Evolutionary conservation across 345 rosid genomes (phyloP), one percentile per base, ranked within the genome.

Genomic region (Trapa incisa): DNA sequence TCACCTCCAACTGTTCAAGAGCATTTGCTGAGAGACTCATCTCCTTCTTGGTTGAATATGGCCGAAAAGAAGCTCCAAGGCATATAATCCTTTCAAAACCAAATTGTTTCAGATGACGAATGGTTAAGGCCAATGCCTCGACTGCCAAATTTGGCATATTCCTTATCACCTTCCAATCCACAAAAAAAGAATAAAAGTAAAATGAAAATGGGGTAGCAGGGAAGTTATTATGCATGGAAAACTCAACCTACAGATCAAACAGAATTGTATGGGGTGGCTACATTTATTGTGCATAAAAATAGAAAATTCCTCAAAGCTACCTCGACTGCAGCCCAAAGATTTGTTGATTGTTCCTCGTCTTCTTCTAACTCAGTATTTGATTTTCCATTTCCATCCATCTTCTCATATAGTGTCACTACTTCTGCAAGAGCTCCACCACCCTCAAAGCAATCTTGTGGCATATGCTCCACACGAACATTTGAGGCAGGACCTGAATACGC

Each of bases 401-500:
- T 79, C 79, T 87, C 96, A 72, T 81, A 88, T 41, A 82, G 47
- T 47, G 96, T 85, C 80, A 82, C 71, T 62, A 87, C 80, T 74
- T 93, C 92, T 63, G 87, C 88, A 53, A 86, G 81, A 37, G 92
- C 98, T 74, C 83, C 86, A 70, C 89, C 91, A 70, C 67, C 80
- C 38, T 67, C 67, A 65, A 87, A 82, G 75, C 77, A 54, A 77
- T 88, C 82, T 37, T 74, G 50, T 22, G 86, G 75, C 70, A 69
- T 79, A 64, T 35, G 80, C 78, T 93, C 98, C 65, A 93, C 84
- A 11, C 97, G 85, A 63, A 90, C 78, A 74, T 86, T 87, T 74
- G 96, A 90, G 63, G 96, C 80, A 65, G 98, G 90, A 74, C 98
- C 98, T 74, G 96, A 93, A 81, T 87, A 78, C 47, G 92, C 84